These are phyloP conservation scores for Plenodomus biglobosus DNA, from an alignment of 2,329 filamentous ascomycete species.

Conservation along the genomic window DNA sequence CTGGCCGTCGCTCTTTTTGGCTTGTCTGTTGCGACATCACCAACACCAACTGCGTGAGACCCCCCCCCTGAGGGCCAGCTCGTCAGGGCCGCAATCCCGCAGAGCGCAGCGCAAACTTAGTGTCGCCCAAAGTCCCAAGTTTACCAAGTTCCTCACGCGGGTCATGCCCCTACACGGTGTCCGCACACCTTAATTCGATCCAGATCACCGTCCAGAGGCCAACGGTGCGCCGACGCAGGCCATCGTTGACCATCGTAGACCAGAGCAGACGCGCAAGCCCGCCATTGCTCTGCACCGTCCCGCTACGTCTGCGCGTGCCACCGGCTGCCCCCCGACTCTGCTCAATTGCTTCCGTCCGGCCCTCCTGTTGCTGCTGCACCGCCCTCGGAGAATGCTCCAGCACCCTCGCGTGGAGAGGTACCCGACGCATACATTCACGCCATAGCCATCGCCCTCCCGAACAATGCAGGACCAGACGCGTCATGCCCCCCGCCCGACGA, in stretches of 20 bases:
- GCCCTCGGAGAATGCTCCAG: conserved; percentile 34
- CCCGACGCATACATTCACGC: conserved; percentile 19
- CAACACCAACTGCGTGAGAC: conserved; percentile 21
- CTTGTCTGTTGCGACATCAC: conserved; percentile 16
- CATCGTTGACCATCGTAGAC: no score
- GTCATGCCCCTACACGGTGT: conserved; percentile 22
- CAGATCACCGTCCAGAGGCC: conserved; percentile 3
- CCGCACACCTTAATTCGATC: conserved; percentile 5
- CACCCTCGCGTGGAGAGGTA: conserved; percentile 17
- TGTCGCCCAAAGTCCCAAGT: conserved; percentile 17
- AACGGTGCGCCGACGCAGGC: conserved; percentile 7
- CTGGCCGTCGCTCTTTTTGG: conserved; percentile 20
- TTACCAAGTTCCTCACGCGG: conserved; percentile 19
- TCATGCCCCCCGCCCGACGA: conserved; percentile 29
- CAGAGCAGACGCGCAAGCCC: not conserved
- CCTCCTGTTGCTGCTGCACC: conserved; percentile 12
- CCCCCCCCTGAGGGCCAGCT: conserved; percentile 10
- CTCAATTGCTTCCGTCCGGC: conserved; percentile 13
- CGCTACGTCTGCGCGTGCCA: conserved; percentile 7
- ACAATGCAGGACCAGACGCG: conserved; percentile 30
- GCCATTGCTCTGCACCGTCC: conserved; percentile 9
- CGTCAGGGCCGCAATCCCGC: conserved; percentile 11
- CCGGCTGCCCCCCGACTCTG: conserved; percentile 11
- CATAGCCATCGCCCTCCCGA: not conserved
- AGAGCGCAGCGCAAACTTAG: conserved; percentile 17